Percentiles rank a stretch among this genome's conserved stretches.
Conservation (phyloP, 1,139 yeast species). For the Taphrina deformans region DNA sequence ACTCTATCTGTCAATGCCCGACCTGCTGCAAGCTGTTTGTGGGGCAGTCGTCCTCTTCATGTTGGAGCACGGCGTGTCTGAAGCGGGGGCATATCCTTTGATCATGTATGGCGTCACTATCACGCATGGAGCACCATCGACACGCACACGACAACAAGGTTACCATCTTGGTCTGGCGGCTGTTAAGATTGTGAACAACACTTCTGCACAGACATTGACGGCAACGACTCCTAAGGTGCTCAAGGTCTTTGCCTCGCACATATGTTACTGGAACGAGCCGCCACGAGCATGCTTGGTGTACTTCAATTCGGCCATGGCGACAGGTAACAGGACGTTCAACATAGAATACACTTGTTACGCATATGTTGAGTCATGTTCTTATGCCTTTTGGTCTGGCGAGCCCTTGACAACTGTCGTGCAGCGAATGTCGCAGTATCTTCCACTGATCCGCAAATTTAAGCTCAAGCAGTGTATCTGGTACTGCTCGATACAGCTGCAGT, state of each 20-base stretch:
- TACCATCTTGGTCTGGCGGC: conserved; percentile 27
- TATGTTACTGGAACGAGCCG: conserved; percentile 28
- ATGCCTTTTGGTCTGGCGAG: conserved; percentile 31
- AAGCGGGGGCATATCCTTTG: conserved; percentile 28
- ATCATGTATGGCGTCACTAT: conserved; percentile 24
- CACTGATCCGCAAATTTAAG: conserved; percentile 21
- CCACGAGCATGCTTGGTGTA: conserved; percentile 22
- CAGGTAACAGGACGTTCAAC: conserved; percentile 20
- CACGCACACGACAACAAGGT: conserved; percentile 16
- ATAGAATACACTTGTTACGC: conserved; percentile 29
- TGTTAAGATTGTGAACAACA: conserved; percentile 15
- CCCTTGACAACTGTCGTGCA: conserved; percentile 12
- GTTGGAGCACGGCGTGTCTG: conserved; percentile 10
- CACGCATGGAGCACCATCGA: background rate
- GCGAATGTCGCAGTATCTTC: conserved; percentile 15
- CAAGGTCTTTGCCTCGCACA: conserved; percentile 31
- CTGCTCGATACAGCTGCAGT: conserved; percentile 21
- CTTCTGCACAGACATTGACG: background rate
- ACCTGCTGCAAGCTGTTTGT: conserved; percentile 8
- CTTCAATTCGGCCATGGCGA: conserved; percentile 29
- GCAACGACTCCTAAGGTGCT: conserved; percentile 17
- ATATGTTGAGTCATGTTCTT: conserved; percentile 19
- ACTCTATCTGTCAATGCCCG: conserved; percentile 22
- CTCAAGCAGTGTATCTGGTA: conserved; percentile 16
- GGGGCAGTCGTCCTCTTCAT: conserved; percentile 6